Percentiles rank a stretch among this genome's conserved stretches.
Conservation (phyloP, 192 early-diverging fungal genomes). For the Neocallimastix lanati region DNA sequence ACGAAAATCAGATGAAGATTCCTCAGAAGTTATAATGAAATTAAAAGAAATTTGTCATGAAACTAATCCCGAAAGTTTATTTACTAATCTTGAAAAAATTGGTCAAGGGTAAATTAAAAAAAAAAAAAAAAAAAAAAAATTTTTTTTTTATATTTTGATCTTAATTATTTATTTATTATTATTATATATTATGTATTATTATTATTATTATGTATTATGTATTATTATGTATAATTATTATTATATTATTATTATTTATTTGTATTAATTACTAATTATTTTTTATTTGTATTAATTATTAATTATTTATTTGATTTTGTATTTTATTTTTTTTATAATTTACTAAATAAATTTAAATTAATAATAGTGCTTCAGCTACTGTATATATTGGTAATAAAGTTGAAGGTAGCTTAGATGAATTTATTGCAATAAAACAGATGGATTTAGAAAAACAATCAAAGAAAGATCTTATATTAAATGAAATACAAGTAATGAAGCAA, state of each 20-base stretch:
- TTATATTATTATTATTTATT: too few relatives aligned
- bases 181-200: neutral
- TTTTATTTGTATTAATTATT: too few relatives aligned
- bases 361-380: neutral
- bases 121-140: too few relatives aligned
- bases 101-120: constrained; percentile 22
- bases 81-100: constrained; percentile 18
- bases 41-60: constrained; percentile 3
- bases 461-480: constrained; percentile 13
- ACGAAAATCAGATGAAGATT: neutral
- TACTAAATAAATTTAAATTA: constrained; percentile 13
- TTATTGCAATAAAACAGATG: constrained; percentile 23
- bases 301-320: constrained; percentile 8
- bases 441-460: constrained; percentile 3
- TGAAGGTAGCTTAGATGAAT: neutral
- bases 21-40: constrained; percentile 5
- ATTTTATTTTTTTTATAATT: constrained; percentile 19
- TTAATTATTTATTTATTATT: too few relatives aligned
- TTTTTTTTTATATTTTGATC: too few relatives aligned
- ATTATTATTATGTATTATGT: neutral
- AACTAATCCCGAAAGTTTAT: constrained; percentile 15
- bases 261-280: too few relatives aligned
- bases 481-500: constrained; percentile 19
- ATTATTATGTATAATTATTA: too few relatives aligned
- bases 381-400: neutral